These are phyloP conservation scores for Saccharomycopsis selenospora DNA, from an alignment of 805 yeast species.

Conservation along the genomic window DNA sequence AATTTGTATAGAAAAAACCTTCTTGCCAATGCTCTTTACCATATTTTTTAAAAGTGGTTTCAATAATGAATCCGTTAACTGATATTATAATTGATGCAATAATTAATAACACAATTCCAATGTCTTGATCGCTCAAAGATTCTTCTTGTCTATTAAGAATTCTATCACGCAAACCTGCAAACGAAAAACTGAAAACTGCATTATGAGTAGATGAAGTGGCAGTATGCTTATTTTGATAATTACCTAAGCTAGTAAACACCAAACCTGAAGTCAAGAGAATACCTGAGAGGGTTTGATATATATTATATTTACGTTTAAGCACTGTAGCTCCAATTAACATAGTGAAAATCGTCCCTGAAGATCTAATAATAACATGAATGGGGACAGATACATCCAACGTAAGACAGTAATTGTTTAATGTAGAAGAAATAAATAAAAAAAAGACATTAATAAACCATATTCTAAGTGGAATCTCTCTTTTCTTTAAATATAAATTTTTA, in stretches of 20 bases:
- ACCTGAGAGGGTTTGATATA: slow-evolving; percentile 43
- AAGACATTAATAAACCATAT: slow-evolving; percentile 41
- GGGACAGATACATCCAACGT: slow-evolving; percentile 51
- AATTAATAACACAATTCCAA: slow-evolving; percentile 36
- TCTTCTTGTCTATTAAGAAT: background rate
- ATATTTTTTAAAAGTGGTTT: slow-evolving; percentile 36
- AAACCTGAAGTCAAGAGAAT: slow-evolving; percentile 49
- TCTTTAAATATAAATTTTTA: slow-evolving; percentile 29
- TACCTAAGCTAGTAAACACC: slow-evolving; percentile 31
- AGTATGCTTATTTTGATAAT: no score
- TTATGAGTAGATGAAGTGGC: background rate
- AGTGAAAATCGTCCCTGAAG: slow-evolving; percentile 56
- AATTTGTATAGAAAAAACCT: slow-evolving; percentile 52
- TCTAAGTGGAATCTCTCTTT: slow-evolving; percentile 35
- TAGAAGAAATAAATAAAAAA: slow-evolving; percentile 43
- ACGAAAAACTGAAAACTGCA: background rate
- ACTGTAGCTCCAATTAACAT: slow-evolving; percentile 47
- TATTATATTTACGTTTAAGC: slow-evolving; percentile 39
- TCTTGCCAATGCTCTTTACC: slow-evolving; percentile 47
- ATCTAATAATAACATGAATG: slow-evolving; percentile 57
- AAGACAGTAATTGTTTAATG: slow-evolving; percentile 53
- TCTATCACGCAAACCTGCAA: background rate
- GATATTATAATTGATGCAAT: slow-evolving; percentile 47
- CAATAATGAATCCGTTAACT: slow-evolving; percentile 51
- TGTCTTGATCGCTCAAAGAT: background rate